Percentiles rank a stretch among this genome's conserved stretches.
Conservation (phyloP, 2,329 filamentous ascomycete species). For the Zymoseptoria tritici region DNA sequence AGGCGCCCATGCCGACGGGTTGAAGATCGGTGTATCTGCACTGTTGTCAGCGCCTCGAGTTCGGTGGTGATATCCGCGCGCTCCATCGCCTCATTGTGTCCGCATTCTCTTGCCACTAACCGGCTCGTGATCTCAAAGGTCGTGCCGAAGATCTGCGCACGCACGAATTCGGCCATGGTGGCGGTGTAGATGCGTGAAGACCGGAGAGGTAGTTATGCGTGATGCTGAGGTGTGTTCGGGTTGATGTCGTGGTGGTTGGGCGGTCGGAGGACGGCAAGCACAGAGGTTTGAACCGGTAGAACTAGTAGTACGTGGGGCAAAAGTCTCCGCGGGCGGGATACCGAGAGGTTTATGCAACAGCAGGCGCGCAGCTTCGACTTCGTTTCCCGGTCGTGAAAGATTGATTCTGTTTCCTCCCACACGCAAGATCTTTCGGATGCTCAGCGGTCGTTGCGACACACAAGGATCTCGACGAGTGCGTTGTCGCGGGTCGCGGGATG, state of each 20-base stretch:
- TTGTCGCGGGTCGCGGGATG: neutral
- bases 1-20: constrained; percentile 97
- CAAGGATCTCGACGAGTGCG: neutral
- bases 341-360: neutral
- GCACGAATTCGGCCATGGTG: constrained; percentile 94
- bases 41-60: constrained; percentile 12
- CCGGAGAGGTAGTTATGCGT: neutral
- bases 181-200: constrained; percentile 5
- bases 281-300: neutral
- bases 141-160: constrained; percentile 90
- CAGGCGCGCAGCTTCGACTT: neutral
- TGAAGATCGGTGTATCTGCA: constrained; percentile 92
- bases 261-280: neutral
- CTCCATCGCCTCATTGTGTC: constrained; percentile 4
- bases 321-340: neutral
- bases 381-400: neutral
- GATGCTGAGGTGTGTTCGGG: neutral
- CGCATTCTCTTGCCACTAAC: constrained; percentile 43
- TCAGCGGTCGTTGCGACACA: neutral
- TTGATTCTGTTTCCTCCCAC: neutral
- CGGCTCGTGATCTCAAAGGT: constrained; percentile 99
- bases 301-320: neutral
- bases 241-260: neutral
- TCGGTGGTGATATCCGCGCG: neutral
- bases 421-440: neutral